Evolutionary conservation across 495 filamentous ascomycete genomes (phyloP).

Genomic region (Paragyromitra xinjiangensis): DNA sequence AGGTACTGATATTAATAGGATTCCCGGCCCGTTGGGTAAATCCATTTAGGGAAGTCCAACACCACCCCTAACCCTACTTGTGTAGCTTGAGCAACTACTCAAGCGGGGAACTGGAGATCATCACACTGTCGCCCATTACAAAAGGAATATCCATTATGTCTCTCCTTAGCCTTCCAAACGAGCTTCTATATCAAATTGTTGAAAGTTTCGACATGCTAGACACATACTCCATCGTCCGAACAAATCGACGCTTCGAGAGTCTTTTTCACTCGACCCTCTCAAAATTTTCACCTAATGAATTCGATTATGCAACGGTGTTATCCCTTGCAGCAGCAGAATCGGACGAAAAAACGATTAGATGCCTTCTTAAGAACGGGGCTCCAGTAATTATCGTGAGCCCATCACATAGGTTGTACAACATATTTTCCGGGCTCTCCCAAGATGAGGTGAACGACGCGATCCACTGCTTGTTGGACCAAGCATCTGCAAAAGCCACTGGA

Average conservation of each 20-base stretch:
- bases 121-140: background rate
- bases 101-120: background rate
- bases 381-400: background rate
- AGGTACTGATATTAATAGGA: no score
- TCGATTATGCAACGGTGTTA: background rate
- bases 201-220: background rate
- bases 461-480: background rate
- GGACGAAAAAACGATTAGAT: slow-evolving; percentile 6
- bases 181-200: slow-evolving; percentile 2
- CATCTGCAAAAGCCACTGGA: background rate
- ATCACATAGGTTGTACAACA: background rate
- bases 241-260: background rate
- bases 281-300: background rate
- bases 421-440: background rate
- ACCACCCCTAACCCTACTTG: background rate
- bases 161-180: slow-evolving; percentile 6
- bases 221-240: background rate
- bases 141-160: background rate
- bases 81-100: background rate
- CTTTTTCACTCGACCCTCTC: background rate
- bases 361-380: background rate
- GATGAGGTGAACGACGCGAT: background rate
- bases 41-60: no score
- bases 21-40: no score
- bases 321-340: slow-evolving; percentile 14